Conservation (phyloP, 1,284 basidiomycete genomes). For the Fomitopsis palustris region DNA sequence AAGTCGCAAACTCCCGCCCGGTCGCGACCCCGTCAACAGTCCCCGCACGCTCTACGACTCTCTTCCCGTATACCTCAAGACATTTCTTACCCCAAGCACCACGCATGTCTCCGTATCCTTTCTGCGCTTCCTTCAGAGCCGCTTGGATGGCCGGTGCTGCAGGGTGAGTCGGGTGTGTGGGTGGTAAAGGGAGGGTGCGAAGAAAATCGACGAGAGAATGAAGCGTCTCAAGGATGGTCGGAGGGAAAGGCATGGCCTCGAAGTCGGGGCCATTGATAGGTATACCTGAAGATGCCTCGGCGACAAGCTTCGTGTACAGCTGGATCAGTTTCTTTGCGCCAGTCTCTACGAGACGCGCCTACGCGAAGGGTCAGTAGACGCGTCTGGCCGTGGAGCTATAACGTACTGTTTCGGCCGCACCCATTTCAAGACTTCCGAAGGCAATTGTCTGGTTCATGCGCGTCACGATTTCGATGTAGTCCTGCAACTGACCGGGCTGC, state of each 20-base stretch:
- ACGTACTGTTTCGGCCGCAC: constrained; percentile 56
- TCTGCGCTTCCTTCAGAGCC: constrained; percentile 70
- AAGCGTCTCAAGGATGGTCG: constrained; percentile 48
- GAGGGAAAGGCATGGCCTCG: constrained; percentile 50
- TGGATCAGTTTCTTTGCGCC: constrained; percentile 77
- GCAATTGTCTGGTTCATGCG: constrained; percentile 75
- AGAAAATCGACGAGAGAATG: constrained; percentile 63
- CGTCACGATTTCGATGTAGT: constrained; percentile 69
- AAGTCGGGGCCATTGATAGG: constrained; percentile 61
- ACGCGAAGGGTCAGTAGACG: not conserved
- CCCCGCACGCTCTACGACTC: constrained; percentile 64
- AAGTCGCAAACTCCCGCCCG: constrained; percentile 65
- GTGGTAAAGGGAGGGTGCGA: constrained; percentile 65
- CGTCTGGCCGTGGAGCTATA: not conserved
- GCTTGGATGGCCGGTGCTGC: constrained; percentile 59
- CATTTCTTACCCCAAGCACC: constrained; percentile 72
- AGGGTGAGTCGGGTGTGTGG: constrained; percentile 77
- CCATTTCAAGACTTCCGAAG: constrained; percentile 62
- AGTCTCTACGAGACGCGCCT: constrained; percentile 75
- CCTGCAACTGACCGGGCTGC: constrained; percentile 57
- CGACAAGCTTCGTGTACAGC: constrained; percentile 76
- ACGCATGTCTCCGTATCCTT: constrained; percentile 80
- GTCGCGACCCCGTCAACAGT: constrained; percentile 57
- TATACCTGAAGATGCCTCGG: constrained; percentile 72
- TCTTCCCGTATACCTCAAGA: constrained; percentile 63